Conservation (phyloP, 192 early-diverging fungal species). For the Dissophora globulifera region DNA sequence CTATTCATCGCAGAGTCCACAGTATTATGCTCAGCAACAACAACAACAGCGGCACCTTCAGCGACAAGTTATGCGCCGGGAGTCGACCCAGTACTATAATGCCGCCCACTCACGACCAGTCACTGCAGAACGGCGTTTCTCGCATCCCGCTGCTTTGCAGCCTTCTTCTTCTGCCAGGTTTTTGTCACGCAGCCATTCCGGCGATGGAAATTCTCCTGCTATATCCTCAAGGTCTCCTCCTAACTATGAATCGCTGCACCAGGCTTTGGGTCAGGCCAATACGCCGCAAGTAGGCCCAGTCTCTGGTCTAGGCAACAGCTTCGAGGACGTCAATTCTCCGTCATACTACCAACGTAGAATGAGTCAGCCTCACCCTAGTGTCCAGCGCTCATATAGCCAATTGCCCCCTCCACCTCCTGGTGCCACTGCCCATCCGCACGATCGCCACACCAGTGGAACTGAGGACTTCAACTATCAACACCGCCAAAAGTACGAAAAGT, state of each 20-base stretch:
- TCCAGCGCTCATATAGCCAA: constrained; percentile 1
- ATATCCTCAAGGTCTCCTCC: constrained; percentile 17
- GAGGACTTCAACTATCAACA: constrained; percentile 21
- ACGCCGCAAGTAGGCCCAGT: constrained; percentile 1
- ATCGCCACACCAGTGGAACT: constrained; percentile 16
- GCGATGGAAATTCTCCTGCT: constrained; percentile 9
- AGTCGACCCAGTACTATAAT: constrained; percentile 16
- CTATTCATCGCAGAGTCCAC: constrained; percentile 6
- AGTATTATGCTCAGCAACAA: constrained; percentile 17
- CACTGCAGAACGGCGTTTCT: constrained; percentile 17
- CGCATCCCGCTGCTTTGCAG: constrained; percentile 17
- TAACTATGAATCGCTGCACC: constrained; percentile 3
- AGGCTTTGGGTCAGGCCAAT: not conserved
- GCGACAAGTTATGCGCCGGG: constrained; percentile 23
- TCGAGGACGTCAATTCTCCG: constrained; percentile 2
- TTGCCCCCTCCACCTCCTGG: constrained; percentile 19
- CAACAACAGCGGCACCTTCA: constrained; percentile 14
- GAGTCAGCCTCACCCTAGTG: constrained; percentile 37
- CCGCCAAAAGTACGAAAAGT: constrained; percentile 19
- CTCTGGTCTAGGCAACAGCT: constrained; percentile 7
- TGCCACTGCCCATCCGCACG: constrained; percentile 10
- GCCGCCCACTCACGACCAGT: constrained; percentile 4
- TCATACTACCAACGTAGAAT: constrained; percentile 31
- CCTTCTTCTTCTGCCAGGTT: constrained; percentile 8
- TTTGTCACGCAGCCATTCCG: not conserved